Conservation (phyloP, 495 filamentous ascomycete genomes). For the Xylaria bambusicola region DNA sequence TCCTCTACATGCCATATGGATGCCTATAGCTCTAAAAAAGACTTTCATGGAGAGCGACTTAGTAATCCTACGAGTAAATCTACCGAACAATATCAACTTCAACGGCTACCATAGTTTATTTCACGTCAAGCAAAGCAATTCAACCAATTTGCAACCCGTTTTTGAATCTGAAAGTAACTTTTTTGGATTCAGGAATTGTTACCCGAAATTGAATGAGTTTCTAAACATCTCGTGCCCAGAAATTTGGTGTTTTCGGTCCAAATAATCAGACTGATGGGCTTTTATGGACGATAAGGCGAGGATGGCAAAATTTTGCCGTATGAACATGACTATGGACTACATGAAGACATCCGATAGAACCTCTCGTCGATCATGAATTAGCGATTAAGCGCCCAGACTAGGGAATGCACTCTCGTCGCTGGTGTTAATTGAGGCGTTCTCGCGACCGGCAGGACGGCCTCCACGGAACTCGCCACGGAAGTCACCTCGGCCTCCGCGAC, state of each 20-base stretch:
- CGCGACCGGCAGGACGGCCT: conserved; percentile 38
- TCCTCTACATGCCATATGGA: too few relatives aligned
- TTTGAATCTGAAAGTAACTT: conserved; percentile 33
- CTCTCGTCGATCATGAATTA: conserved; percentile 9
- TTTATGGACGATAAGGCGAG: conserved; percentile 20
- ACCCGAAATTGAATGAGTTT: conserved; percentile 20
- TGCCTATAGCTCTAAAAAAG: too few relatives aligned
- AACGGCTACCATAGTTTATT: conserved; percentile 22
- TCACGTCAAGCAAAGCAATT: conserved; percentile 18
- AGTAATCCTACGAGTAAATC: too few relatives aligned
- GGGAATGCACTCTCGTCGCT: conserved; percentile 72
- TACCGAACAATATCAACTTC: conserved; percentile 26
- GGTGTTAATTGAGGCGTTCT: conserved; percentile 56
- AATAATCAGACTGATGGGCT: conserved; percentile 17
- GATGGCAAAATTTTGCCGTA: conserved; percentile 22
- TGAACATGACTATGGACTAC: conserved; percentile 19
- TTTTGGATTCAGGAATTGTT: conserved; percentile 33
- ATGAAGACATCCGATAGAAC: neutral
- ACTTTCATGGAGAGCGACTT: too few relatives aligned
- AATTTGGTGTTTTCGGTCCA: conserved; percentile 19
- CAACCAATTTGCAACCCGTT: conserved; percentile 19
- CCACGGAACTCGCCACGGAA: conserved; percentile 43
- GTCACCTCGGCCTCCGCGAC: conserved; percentile 51
- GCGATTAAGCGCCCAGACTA: conserved; percentile 59
- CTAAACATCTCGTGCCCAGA: conserved; percentile 31